phyloP scores from a whole-genome alignment of 2,329 filamentous ascomycete species.

The Neoscytalidium dimidiatum region DNA sequence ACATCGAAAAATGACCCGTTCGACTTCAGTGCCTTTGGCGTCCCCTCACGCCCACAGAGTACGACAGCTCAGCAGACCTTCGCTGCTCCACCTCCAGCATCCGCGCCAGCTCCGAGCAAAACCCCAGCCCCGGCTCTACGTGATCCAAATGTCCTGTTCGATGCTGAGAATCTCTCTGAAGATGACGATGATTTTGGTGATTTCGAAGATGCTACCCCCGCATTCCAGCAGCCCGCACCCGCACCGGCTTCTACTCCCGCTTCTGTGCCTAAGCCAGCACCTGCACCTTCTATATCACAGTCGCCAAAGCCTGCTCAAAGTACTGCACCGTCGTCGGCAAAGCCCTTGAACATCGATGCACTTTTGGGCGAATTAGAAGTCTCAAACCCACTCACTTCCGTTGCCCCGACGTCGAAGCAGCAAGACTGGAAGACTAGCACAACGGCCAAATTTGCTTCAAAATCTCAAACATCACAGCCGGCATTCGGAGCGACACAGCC shows the following conservation, averaged over 20 bases:
- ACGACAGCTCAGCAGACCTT: background rate
- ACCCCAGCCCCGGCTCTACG: conserved; percentile 22
- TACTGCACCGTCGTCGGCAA: background rate
- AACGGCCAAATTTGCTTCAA: conserved; percentile 14
- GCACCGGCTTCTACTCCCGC: conserved; percentile 18
- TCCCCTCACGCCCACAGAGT: conserved; percentile 2
- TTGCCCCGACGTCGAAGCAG: conserved; percentile 12
- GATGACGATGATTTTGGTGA: conserved; percentile 40
- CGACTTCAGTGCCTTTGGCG: conserved; percentile 16
- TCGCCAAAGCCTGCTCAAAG: conserved; percentile 26
- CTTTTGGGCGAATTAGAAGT: conserved; percentile 13
- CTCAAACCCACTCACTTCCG: conserved; percentile 1
- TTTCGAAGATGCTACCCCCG: conserved; percentile 27
- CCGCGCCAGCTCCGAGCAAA: background rate
- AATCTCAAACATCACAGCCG: background rate
- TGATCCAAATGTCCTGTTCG: conserved; percentile 42
- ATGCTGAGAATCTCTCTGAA: conserved; percentile 39
- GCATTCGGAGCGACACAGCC: conserved; percentile 25
- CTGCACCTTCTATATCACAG: conserved; percentile 9
- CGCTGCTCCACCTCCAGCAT: background rate
- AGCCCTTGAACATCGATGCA: conserved; percentile 10
- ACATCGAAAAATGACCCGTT: conserved; percentile 12
- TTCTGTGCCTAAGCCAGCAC: background rate
- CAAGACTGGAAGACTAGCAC: conserved; percentile 17
- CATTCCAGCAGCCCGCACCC: conserved; percentile 6